Base-by-base conservation (phyloP, 2,329 filamentous ascomycete species). In the Penicillium sp. region DNA sequence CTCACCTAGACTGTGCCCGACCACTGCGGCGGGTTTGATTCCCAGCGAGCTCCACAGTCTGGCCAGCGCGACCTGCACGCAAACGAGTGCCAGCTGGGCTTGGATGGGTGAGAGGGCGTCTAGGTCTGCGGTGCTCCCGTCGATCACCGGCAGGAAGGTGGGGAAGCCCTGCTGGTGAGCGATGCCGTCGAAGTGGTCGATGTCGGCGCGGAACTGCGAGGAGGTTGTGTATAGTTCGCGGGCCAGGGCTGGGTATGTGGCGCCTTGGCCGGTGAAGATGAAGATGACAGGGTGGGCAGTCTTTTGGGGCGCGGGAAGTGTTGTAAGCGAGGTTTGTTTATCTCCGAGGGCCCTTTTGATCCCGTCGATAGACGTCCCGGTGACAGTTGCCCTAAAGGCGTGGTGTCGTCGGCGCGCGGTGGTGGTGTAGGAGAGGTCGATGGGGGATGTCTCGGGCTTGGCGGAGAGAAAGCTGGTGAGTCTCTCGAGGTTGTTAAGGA, bases 401-500 rank as follows among this genome's bases (percentile, higher is more conserved):
- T 69, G 65, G 58, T 82, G 80, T 6, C 69, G 66, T 1, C 80
- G 75, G 8, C 81, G 75, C 15, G 89, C 89, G 8, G 87, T 89
- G 0, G 85, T 86, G 0, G 86, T 88, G 75, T 90, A 91, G 0
- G 88, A 83, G 0, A 91, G 76, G 60, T 86, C 78, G 0, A 82
- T 78, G 1, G 90, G 70, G 0, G 82, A 81, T 0, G 72, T 51
- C 1, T 82, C 82, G 3, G 59, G 59, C 6, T 67, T 53, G 1
- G 29, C 7, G 3, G 61, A 51, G 1, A 70, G 26, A 75, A 82
- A 86, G 0, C 69, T 66, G 9, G 76, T 5, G 88, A 78, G 11
- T 77, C 77, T 70, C 85, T 66, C 78, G 0, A 86, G 78, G 66
- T 90, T 90, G 54, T 78, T 79, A 58, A 74, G 68, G 9, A 84